A percentile compares a stretch with the other conserved stretches of the same genome.
These are phyloP conservation scores for Limonium bicolor DNA, from an alignment of 148 eudicot genomes.

Conservation along the genomic window DNA sequence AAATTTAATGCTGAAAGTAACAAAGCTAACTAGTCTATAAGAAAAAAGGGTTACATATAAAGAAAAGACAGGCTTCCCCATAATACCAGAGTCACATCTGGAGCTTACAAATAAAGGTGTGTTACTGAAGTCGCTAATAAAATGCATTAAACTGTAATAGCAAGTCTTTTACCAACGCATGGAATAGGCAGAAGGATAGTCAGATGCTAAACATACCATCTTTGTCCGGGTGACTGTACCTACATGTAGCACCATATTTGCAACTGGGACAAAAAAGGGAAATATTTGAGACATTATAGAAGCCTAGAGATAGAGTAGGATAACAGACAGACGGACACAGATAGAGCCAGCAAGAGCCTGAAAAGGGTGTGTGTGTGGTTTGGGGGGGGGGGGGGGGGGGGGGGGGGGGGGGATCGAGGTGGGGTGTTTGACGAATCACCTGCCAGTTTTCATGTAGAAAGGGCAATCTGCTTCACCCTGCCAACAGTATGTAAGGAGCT, in stretches of 20 bases:
- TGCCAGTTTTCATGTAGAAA: slow-evolving; percentile 90
- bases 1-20: slow-evolving; percentile 1
- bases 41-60: not conserved
- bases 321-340: slow-evolving; percentile 1
- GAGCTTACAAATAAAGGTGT: too few species aligned
- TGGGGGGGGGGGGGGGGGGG: too few species aligned
- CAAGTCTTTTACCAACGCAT: too few species aligned
- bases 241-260: slow-evolving; percentile 83
- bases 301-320: not conserved
- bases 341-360: too few species aligned
- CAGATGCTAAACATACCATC: slow-evolving; percentile 27
- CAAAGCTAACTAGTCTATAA: not conserved
- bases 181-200: not conserved
- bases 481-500: slow-evolving; percentile 11
- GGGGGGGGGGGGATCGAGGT: too few species aligned
- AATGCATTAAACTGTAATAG: too few species aligned
- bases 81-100: too few species aligned
- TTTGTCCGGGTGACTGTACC: slow-evolving; percentile 89
- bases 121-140: too few species aligned
- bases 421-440: slow-evolving; percentile 20
- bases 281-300: not conserved
- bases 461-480: slow-evolving; percentile 96
- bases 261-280: slow-evolving; percentile 29
- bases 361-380: too few species aligned
- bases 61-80: not conserved